Conservation (phyloP, 805 yeast genomes). For the Blastobotrys attinorum region DNA sequence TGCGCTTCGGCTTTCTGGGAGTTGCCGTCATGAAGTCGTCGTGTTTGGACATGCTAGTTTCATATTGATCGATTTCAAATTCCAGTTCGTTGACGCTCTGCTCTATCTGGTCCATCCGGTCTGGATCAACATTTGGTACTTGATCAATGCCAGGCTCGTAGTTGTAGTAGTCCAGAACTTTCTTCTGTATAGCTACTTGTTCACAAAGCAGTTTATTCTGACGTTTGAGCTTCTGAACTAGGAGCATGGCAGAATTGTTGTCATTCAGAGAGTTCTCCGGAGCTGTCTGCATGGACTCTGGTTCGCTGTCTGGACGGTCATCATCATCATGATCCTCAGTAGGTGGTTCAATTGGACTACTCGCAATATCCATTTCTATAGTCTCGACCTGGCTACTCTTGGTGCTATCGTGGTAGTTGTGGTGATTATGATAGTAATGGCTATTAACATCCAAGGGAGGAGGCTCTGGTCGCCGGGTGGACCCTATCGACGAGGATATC, state of each 20-base stretch:
- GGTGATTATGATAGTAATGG: no score
- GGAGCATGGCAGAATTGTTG: neutral
- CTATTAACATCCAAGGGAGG: no score
- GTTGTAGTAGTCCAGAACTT: neutral
- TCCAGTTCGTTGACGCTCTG: neutral
- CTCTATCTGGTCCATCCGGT: neutral
- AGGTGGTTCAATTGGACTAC: no score
- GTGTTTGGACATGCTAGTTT: neutral
- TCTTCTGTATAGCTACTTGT: neutral
- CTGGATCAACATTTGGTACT: neutral
- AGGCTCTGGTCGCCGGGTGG: no score
- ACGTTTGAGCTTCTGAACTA: neutral
- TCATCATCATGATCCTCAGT: no score
- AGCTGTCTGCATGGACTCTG: no score
- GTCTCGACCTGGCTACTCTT: no score
- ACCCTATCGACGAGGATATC: no score
- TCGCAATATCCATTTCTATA: no score
- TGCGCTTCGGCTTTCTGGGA: neutral
- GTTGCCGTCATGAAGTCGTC: neutral
- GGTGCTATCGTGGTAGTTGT: no score
- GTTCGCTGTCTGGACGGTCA: no score
- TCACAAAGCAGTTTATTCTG: neutral
- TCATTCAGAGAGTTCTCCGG: no score
- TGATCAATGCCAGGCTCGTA: neutral
- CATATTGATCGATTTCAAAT: neutral